Percentiles rank a stretch among this genome's conserved stretches.
These are phyloP conservation scores for Rhizopogon vinicolor DNA, from an alignment of 768 basidiomycete species.

Conservation along the genomic window DNA sequence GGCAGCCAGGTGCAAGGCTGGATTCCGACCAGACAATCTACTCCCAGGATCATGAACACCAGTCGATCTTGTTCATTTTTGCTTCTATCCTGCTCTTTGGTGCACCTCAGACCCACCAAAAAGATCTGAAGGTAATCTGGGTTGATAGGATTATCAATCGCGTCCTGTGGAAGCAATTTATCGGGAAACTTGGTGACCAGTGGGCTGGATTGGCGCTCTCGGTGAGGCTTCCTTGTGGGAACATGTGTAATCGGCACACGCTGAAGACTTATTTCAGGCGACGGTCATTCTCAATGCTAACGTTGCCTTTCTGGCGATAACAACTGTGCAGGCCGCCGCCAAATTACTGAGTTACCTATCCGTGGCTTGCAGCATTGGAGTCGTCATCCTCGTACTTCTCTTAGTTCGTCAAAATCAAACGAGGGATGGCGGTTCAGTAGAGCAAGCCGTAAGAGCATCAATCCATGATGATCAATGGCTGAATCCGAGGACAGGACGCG, in stretches of 20 bases:
- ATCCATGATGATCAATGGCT: background rate
- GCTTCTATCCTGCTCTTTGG: slow-evolving; percentile 38
- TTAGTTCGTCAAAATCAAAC: slow-evolving; percentile 34
- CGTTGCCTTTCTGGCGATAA: slow-evolving; percentile 48
- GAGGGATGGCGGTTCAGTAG: slow-evolving; percentile 8
- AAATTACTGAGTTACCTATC: slow-evolving; percentile 29
- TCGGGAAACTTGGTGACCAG: slow-evolving; percentile 37
- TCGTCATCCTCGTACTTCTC: slow-evolving; percentile 30
- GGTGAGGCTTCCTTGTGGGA: slow-evolving; percentile 24
- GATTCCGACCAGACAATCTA: slow-evolving; percentile 21
- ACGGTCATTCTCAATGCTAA: slow-evolving; percentile 49
- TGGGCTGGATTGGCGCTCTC: slow-evolving; percentile 46
- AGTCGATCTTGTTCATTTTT: slow-evolving; percentile 30
- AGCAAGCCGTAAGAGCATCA: slow-evolving; percentile 15
- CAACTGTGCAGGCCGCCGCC: slow-evolving; percentile 25
- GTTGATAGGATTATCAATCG: slow-evolving; percentile 38
- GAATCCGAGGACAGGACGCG: background rate
- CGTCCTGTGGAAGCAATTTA: slow-evolving; percentile 35
- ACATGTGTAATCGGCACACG: background rate
- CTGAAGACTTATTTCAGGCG: slow-evolving; percentile 24
- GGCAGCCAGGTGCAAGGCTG: slow-evolving; percentile 32
- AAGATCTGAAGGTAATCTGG: slow-evolving; percentile 36
- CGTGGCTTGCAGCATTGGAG: slow-evolving; percentile 27
- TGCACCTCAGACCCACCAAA: slow-evolving; percentile 39
- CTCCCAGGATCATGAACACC: background rate